Conservation (phyloP, 805 yeast genomes). For the Starmerella davenportii region DNA sequence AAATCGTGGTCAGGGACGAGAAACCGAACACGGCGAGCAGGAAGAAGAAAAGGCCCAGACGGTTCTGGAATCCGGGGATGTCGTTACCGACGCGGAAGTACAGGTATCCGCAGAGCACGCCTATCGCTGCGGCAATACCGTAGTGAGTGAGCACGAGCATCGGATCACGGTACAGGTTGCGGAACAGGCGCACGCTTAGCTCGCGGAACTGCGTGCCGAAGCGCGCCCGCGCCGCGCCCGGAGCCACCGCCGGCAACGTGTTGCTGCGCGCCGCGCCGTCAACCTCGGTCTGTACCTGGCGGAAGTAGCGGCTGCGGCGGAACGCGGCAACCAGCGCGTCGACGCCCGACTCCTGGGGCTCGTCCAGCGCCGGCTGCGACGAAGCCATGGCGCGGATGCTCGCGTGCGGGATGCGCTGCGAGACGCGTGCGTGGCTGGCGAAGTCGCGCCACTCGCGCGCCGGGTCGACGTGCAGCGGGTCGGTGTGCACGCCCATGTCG, state of each 20-base stretch:
- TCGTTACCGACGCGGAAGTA: constrained; percentile 74
- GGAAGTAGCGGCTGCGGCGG: constrained; percentile 16
- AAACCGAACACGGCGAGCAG: constrained; percentile 83
- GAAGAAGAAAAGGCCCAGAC: constrained; percentile 86
- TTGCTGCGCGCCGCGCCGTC: constrained; percentile 6
- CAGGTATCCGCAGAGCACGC: constrained; percentile 66
- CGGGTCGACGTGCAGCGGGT: constrained; percentile 14
- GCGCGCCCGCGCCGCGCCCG: constrained; percentile 31
- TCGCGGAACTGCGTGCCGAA: constrained; percentile 50
- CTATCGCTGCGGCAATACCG: constrained; percentile 55
- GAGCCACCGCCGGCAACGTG: constrained; percentile 12
- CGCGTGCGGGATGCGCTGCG: not conserved
- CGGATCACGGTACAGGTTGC: constrained; percentile 84
- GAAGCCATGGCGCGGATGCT: not conserved
- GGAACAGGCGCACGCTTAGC: constrained; percentile 71
- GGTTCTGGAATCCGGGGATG: constrained; percentile 89
- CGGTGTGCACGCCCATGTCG: constrained; percentile 13
- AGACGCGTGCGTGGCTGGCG: constrained; percentile 10
- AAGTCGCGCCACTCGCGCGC: constrained; percentile 16
- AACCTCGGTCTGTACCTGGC: constrained; percentile 15
- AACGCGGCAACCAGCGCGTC: constrained; percentile 21
- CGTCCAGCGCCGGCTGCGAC: constrained; percentile 12
- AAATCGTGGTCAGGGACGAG: constrained; percentile 78
- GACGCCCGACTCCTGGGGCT: constrained; percentile 13
- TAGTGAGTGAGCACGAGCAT: constrained; percentile 73